phyloP scores from a whole-genome alignment of 225 moss, liverwort and hornwort species.

The Sphagnum contortum region DNA sequence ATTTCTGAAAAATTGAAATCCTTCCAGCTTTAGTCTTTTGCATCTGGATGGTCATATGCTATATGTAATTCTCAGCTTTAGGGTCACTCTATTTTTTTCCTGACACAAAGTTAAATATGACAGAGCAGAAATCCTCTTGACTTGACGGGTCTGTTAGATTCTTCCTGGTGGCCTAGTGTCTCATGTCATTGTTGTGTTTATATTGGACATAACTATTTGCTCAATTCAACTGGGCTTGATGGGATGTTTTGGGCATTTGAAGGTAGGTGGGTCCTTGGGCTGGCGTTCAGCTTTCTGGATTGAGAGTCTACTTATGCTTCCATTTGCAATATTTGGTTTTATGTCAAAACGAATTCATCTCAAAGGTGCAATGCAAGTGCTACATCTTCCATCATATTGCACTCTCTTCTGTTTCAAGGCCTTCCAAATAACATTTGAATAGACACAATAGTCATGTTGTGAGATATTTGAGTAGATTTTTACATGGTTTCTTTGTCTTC shows the following conservation, averaged over 20 bases:
- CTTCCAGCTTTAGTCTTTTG: no score
- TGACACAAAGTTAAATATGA: neutral
- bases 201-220: no score
- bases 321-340: constrained; percentile 81
- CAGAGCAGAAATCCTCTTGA: neutral
- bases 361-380: constrained; percentile 27
- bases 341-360: constrained; percentile 59
- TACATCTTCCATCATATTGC: neutral
- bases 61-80: neutral
- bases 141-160: no score
- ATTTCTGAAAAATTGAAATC: no score
- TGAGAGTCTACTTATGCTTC: constrained; percentile 81
- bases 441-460: no score
- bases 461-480: no score
- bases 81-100: neutral
- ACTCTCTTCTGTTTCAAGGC: no score
- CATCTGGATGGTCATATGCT: neutral
- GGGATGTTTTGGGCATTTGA: constrained; percentile 8
- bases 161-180: no score
- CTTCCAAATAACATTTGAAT: no score
- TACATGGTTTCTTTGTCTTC: no score
- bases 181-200: no score
- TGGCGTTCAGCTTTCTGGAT: constrained; percentile 87
- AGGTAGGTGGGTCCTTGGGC: constrained; percentile 54
- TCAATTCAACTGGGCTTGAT: neutral